Evolutionary conservation across 83 land plant species (phyloP), one percentile per base, ranked within the genome.

Genomic region (Thuja plicata): DNA sequence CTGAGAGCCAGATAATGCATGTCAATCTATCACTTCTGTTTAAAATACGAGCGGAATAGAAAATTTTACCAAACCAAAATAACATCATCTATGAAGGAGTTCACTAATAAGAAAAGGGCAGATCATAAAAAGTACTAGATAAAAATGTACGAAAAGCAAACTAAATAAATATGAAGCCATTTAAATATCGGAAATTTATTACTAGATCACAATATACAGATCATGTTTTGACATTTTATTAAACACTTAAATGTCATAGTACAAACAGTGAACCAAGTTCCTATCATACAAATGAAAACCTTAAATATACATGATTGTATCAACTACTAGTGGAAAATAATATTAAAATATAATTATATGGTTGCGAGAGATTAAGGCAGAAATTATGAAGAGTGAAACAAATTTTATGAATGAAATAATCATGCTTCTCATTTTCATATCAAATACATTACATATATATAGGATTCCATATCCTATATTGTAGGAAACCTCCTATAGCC

Each of bases 1-100:
- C 99, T 98, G 95, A 89, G 91, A 54, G n/a, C 40, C 80, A 15
- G 50, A 52, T 54, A 84, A 52, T 84, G 10, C 62, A 52, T 16
- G 32, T 84, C 5, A 84, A 3, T 34, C 46, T 35, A 52, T 52
- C 40, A 5, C 86, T 5, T 50, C 12, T 48, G 16, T 84, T 50
- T 84, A 21, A 84, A 48, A 84, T 52, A 52, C 38, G 52, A 41
- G 27, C 24, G 8, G 34, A 83, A 83, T 5, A 30, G 0, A 46
- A 24, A 83, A 40, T 3, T 3, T 24, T 21, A 19, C 17, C 43
- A 48, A 46, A 83, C 10, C 32, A 46, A 27, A 11, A 1, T 2
- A 83, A n/a, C 4, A 11, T 24, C 13, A 19, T 83, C 10, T 21
- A 83, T 13, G 13, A 45, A 83, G n/a, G 27, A 46, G 32, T 17